Base-by-base conservation (phyloP, 352 stramenopile species). In the Pythium phragmitis region DNA sequence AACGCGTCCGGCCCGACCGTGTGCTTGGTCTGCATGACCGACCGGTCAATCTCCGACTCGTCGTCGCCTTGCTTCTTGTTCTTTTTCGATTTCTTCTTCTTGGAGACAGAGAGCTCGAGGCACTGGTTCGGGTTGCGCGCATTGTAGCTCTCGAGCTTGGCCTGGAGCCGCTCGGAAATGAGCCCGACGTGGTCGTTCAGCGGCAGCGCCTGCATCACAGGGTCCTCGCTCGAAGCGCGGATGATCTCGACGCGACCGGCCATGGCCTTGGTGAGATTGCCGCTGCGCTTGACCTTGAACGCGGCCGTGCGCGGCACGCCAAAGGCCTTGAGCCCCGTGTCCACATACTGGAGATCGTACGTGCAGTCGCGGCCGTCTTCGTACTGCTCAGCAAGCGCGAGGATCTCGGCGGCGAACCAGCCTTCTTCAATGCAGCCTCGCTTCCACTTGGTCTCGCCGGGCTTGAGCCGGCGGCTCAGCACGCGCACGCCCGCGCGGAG, bases 271-370 rank as follows among this genome's bases (percentile, higher is more conserved):
- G 79, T 91, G 46, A 82, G 36, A 65, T 87, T 89, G 28, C 75
- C 83, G 6, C 75, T 67, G 50, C 87, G 88, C 50, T 70, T 78
- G 12, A 79, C 67, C 74, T 94, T 92, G 64, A 96, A 92, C 47
- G 87, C 80, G 17, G 82, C 73, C 57, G 80, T 92, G 47, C 85
- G 82, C 7, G 87, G 85, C 37, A 96, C 85, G 23, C 73, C 71
- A 49, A 91, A 92, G 46, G 82, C 76, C 75, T 94, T 95, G 21
- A 85, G 55, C 3, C 88, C 87, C 11, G 85, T 96, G 71, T 96
- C 87, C 2, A 86, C 50, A 70, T 96, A 97, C 71, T 89, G 84
- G 26, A 97, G 74, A 52, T 97, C 88, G 69, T 96, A 96, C 62
- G 80, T 91, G 58, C 71, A 81, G 47, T 90, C 80, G 13, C 77